Conservation (phyloP, 1,284 basidiomycete species). For the Golubevia pallescens region DNA sequence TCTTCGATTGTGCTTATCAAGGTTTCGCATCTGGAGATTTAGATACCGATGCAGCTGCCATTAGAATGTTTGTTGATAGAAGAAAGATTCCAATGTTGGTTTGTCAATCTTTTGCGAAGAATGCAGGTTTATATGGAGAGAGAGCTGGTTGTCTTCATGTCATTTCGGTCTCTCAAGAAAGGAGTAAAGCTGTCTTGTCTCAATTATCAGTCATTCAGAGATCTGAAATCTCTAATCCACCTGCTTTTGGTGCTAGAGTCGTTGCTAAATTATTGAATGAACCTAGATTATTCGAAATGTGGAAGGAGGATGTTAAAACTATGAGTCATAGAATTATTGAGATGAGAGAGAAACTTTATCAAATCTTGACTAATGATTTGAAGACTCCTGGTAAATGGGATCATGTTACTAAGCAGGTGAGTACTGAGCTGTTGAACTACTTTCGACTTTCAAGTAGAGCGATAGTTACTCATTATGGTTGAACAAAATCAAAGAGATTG, state of each 20-base stretch:
- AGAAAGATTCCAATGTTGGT: constrained; percentile 79
- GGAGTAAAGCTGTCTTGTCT: constrained; percentile 38
- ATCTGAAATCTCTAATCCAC: constrained; percentile 91
- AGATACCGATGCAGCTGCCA: constrained; percentile 86
- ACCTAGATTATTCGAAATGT: constrained; percentile 76
- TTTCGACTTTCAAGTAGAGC: too few relatives aligned
- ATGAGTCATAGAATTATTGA: constrained; percentile 91
- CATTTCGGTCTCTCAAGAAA: constrained; percentile 24
- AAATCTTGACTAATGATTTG: constrained; percentile 78
- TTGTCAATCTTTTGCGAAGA: constrained; percentile 97
- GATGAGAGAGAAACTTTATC: constrained; percentile 82
- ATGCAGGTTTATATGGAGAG: constrained; percentile 90
- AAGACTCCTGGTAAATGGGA: constrained; percentile 85
- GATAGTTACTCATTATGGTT: not conserved
- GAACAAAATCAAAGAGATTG: not conserved
- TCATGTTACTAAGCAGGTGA: constrained; percentile 58
- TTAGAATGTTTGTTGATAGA: constrained; percentile 81
- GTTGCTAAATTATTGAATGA: constrained; percentile 71
- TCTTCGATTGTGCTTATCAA: constrained; percentile 96
- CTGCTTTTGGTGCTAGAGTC: constrained; percentile 84
- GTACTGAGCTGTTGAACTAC: constrained; percentile 18
- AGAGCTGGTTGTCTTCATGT: constrained; percentile 78
- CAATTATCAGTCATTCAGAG: constrained; percentile 86
- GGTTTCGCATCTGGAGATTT: constrained; percentile 88
- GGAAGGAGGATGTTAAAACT: constrained; percentile 86